Conservation (phyloP, 805 yeast genomes). For the Saturnispora saitoi region DNA sequence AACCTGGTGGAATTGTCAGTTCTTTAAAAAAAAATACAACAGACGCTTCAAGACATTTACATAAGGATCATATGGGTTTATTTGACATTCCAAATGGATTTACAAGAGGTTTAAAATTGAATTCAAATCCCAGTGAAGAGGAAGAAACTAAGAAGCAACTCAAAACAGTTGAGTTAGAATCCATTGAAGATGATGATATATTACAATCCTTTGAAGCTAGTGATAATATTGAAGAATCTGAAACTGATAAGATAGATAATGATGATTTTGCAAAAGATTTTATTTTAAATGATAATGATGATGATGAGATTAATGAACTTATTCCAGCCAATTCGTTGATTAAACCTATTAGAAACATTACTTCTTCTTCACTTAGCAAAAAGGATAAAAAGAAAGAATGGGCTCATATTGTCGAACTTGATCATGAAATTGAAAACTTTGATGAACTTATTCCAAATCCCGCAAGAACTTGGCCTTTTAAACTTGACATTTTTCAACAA, state of each 20-base stretch:
- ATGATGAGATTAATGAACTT: conserved; percentile 23
- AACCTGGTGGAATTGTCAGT: conserved; percentile 67
- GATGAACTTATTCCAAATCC: conserved; percentile 83
- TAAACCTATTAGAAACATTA: conserved; percentile 17
- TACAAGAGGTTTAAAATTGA: conserved; percentile 51
- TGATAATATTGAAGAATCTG: conserved; percentile 6
- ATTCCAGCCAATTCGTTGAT: conserved; percentile 23
- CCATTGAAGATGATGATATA: background rate
- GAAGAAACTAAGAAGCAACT: background rate
- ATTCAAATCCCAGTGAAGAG: conserved; percentile 8
- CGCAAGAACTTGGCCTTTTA: conserved; percentile 93
- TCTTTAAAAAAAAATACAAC: conserved; percentile 22
- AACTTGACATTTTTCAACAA: conserved; percentile 88
- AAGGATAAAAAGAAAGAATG: conserved; percentile 43
- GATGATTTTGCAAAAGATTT: conserved; percentile 19
- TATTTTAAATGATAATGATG: conserved; percentile 7
- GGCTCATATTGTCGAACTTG: conserved; percentile 93
- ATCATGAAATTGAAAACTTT: conserved; percentile 77
- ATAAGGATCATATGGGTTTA: conserved; percentile 65
- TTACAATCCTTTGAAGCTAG: conserved; percentile 3
- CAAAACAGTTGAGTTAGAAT: conserved; percentile 7
- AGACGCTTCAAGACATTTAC: conserved; percentile 38
- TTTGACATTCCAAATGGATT: conserved; percentile 81
- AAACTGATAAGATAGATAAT: conserved; percentile 27
- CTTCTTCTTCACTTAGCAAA: conserved; percentile 7